Evolutionary conservation across 345 rosid species (phyloP).

Genomic region (Arabidopsis suecica): DNA sequence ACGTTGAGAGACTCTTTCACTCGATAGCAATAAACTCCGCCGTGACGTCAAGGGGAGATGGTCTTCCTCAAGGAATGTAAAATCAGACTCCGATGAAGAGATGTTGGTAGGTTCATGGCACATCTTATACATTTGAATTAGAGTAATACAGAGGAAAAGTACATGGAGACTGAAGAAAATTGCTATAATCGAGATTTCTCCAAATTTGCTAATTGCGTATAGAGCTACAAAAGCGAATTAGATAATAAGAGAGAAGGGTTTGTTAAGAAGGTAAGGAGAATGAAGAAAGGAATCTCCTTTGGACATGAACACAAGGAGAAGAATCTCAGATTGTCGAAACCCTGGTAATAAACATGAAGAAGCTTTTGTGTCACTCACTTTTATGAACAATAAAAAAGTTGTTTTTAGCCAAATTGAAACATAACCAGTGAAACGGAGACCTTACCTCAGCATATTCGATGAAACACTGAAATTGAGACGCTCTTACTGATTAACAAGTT

Average conservation of each 20-base stretch:
- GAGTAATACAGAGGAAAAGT: constrained; percentile 8
- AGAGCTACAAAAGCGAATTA: background rate
- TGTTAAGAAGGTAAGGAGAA: constrained; percentile 14
- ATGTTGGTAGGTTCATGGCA: constrained; percentile 32
- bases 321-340: constrained; percentile 19
- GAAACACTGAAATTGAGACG: constrained; percentile 22
- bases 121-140: constrained; percentile 35
- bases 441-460: constrained; percentile 30
- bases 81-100: constrained; percentile 7
- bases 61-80: constrained; percentile 29
- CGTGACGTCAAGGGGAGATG: constrained; percentile 38
- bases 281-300: constrained; percentile 33
- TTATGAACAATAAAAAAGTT: background rate
- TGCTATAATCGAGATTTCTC: background rate
- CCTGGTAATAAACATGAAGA: constrained; percentile 4
- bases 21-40: constrained; percentile 29
- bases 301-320: constrained; percentile 17
- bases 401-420: background rate
- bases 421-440: background rate
- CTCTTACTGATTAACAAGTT: constrained; percentile 26
- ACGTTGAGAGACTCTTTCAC: constrained; percentile 23
- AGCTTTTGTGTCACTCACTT: background rate
- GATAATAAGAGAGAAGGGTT: constrained; percentile 1
- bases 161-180: background rate
- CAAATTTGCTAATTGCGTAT: background rate